phyloP scores from a whole-genome alignment of 139 green algal genomes.

The Auxenochlorella protothecoides region DNA sequence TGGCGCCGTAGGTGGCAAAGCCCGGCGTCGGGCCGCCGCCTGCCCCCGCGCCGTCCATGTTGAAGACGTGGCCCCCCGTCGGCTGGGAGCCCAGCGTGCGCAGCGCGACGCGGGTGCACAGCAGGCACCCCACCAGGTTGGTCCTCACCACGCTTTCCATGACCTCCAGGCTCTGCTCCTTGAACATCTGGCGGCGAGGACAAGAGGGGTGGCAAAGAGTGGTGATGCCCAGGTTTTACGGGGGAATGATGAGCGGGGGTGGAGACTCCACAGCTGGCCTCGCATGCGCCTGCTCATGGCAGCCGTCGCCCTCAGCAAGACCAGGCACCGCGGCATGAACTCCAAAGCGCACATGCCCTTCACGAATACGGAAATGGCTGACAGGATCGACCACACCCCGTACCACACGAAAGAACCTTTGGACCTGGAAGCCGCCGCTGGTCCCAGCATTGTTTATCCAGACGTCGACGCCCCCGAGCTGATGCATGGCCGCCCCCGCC shows the following conservation, averaged over 20 bases:
- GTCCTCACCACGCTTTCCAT: conserved; percentile 61
- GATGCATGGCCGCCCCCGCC: conserved; percentile 7
- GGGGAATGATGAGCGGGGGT: background rate
- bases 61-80: conserved; percentile 75
- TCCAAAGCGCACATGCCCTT: no score
- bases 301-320: no score
- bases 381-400: background rate
- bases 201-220: background rate
- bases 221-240: background rate
- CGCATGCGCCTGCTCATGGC: no score
- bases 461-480: conserved; percentile 54
- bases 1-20: conserved; percentile 74
- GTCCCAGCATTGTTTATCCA: conserved; percentile 81
- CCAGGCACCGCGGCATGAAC: no score
- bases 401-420: background rate
- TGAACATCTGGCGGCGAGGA: conserved; percentile 17
- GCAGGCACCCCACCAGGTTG: conserved; percentile 74
- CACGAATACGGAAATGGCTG: background rate
- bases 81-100: conserved; percentile 39
- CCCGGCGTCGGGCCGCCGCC: conserved; percentile 62
- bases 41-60: conserved; percentile 72
- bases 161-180: conserved; percentile 26
- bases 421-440: conserved; percentile 51
- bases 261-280: background rate
- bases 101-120: conserved; percentile 48